These are phyloP conservation scores for Phytophthora fragariae DNA, from an alignment of 352 stramenopile species.

Conservation along the genomic window DNA sequence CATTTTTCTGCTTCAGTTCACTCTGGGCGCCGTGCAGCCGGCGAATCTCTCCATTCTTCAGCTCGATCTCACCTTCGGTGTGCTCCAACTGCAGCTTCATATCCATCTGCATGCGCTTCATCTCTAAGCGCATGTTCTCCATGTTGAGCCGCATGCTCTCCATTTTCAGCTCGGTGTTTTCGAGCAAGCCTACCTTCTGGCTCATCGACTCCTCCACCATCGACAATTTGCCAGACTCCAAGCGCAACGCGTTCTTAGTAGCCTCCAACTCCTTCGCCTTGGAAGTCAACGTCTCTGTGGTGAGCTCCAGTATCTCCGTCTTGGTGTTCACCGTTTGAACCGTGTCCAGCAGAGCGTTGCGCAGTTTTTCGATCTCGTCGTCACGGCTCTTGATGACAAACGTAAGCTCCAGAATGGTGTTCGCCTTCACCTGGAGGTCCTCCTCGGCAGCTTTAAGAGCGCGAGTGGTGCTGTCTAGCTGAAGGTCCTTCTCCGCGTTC, in stretches of 20 bases:
- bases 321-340: conserved; percentile 66
- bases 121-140: conserved; percentile 65
- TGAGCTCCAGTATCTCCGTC: conserved; percentile 74
- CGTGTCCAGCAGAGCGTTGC: conserved; percentile 56
- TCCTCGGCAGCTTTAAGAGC: conserved; percentile 47
- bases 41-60: conserved; percentile 78
- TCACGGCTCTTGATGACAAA: conserved; percentile 80
- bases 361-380: conserved; percentile 70
- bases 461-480: conserved; percentile 39
- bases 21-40: conserved; percentile 55
- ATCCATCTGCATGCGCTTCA: conserved; percentile 80
- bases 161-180: conserved; percentile 71
- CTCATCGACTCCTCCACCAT: conserved; percentile 72
- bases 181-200: conserved; percentile 65
- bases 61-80: conserved; percentile 65
- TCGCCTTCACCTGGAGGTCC: conserved; percentile 59
- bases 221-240: conserved; percentile 63
- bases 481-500: conserved; percentile 18
- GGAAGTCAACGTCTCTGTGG: conserved; percentile 60
- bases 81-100: conserved; percentile 80
- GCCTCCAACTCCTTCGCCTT: conserved; percentile 74
- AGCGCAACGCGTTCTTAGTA: conserved; percentile 53
- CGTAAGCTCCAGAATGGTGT: conserved; percentile 76
- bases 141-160: conserved; percentile 67
- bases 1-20: conserved; percentile 70